Base-by-base conservation (phyloP, 2,329 filamentous ascomycete species). In the Aspergillus glaucus region DNA sequence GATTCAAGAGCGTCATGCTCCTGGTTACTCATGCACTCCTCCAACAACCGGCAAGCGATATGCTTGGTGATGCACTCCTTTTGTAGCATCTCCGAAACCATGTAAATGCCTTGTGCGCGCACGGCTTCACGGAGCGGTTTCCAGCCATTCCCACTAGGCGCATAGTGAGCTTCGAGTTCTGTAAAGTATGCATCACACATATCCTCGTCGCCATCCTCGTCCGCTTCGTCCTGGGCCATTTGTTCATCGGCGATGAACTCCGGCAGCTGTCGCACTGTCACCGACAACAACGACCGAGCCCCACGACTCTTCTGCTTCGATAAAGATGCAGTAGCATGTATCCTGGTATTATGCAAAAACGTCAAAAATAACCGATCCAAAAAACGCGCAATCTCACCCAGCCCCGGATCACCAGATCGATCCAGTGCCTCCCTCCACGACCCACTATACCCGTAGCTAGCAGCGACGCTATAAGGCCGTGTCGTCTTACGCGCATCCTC, bases 151-250 rank as follows among this genome's bases (percentile, higher is more conserved):
- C 61, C 60, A 41, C 55, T 50, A 10, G 63, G 61, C 2, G 67
- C 63, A 56, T 71, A 73, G 44, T 63, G 62, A 26, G 59, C 54
- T 50, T 73, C 69, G 45, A 73, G 49, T 49, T 73, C 68, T 6
- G 68, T 71, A 50, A 71, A 70, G 48, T 72, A 69, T 44, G 61
- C 62, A 58, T 69, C 63, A 28, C 65, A 70, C 64, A 71, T 69
- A 54, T 73, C 62, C 36, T 65, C 59, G 15, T 67, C 64, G 4
- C 57, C 56, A 36, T 66, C 57, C n/a, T 62, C 58, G 3, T 66
- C 63, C 19, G 51, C 43, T 19, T 65, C 60, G 49, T 71, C 57
- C 32, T 68, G 61, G 39, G 59, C 50, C 39, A 57, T 55, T 50
- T 72, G 69, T 48, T 72, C 70, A 4, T 59, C 55, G 14, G 63